Percentiles rank a stretch among this genome's conserved stretches.
Conservation (phyloP, 2,329 filamentous ascomycete genomes). For the Aspergillus niger region DNA sequence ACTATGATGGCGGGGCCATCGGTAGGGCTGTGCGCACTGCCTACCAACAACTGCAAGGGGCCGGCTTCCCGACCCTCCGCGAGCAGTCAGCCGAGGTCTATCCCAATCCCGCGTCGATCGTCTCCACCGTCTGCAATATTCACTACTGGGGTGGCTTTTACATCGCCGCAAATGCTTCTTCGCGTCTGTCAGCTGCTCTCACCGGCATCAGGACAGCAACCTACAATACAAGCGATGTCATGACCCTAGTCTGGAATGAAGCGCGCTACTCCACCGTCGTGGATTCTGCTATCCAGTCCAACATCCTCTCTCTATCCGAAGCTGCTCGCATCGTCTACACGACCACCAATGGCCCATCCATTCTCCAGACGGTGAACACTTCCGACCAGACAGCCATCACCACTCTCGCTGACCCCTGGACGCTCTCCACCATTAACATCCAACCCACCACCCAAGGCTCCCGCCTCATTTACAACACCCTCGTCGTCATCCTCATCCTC, state of each 20-base stretch:
- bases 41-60: conserved; percentile 31
- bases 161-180: conserved; percentile 38
- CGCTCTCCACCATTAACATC: conserved; percentile 39
- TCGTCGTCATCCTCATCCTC: conserved; percentile 49
- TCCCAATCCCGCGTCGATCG: conserved; percentile 22
- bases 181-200: conserved; percentile 40
- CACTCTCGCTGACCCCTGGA: conserved; percentile 44
- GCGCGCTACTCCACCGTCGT: conserved; percentile 46
- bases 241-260: conserved; percentile 51
- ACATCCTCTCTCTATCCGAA: conserved; percentile 36
- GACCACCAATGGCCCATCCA: conserved; percentile 34
- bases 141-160: conserved; percentile 43
- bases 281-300: conserved; percentile 36
- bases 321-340: conserved; percentile 39
- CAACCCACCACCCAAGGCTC: conserved; percentile 47
- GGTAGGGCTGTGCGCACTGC: conserved; percentile 36
- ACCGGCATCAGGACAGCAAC: conserved; percentile 31
- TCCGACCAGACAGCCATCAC: conserved; percentile 36
- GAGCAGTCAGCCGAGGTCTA: conserved; percentile 24
- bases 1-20: conserved; percentile 43
- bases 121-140: conserved; percentile 35
- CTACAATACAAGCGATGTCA: conserved; percentile 40
- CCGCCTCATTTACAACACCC: conserved; percentile 49
- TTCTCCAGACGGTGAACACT: conserved; percentile 23
- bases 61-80: conserved; percentile 34